Conservation (phyloP, 139 green algal genomes). For the Closterium sp. region DNA sequence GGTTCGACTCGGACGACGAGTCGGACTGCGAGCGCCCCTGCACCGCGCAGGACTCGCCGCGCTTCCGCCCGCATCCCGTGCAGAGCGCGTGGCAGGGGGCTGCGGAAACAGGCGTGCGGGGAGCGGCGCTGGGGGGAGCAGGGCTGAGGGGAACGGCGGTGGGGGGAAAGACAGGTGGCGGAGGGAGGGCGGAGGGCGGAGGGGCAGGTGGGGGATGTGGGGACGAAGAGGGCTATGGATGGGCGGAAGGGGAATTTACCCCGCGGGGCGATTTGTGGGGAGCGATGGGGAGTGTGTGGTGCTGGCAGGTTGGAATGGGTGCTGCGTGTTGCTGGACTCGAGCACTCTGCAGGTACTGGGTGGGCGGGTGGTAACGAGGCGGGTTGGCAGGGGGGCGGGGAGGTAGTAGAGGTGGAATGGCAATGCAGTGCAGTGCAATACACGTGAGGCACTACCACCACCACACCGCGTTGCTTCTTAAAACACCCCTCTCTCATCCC, state of each 20-base stretch:
- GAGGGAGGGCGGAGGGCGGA: not conserved
- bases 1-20: not conserved
- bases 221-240: not conserved
- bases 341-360: not conserved
- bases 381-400: no score
- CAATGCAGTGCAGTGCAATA: no score
- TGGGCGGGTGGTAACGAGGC: no score
- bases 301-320: not conserved
- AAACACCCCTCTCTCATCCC: no score
- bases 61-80: not conserved
- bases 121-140: not conserved
- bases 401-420: no score
- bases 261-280: not conserved
- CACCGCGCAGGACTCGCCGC: not conserved
- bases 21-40: not conserved
- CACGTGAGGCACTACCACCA: no score
- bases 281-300: not conserved
- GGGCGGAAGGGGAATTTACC: not conserved
- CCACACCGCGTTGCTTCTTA: no score
- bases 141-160: not conserved
- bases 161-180: no score
- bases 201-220: not conserved
- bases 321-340: not conserved
- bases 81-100: not conserved
- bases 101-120: not conserved